A percentile compares a stretch with the other conserved stretches of the same genome.
Evolutionary conservation across 164 flowering plant genomes (phyloP).

Genomic region (Liquidambar formosana): DNA sequence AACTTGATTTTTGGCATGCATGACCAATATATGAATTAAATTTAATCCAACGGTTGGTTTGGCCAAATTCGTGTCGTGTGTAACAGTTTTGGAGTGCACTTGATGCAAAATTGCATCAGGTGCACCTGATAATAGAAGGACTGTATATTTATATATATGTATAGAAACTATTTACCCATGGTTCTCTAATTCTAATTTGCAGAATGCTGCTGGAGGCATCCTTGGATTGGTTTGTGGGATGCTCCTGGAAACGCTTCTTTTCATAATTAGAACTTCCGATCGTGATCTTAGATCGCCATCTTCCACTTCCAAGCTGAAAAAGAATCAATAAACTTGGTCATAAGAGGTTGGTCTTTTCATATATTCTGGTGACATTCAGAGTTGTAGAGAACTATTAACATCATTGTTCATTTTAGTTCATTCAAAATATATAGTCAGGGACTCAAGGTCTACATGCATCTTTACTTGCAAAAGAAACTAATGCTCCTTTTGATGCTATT

Average conservation of each 20-base stretch:
- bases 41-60: too few relatives aligned
- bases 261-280: constrained; percentile 62
- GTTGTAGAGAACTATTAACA: neutral
- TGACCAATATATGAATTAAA: too few relatives aligned
- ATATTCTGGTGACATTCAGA: neutral
- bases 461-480: neutral
- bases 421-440: neutral
- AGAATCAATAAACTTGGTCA: constrained; percentile 41
- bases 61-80: too few relatives aligned
- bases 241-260: constrained; percentile 90
- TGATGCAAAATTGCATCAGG: too few relatives aligned
- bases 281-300: constrained; percentile 29
- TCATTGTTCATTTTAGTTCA: neutral
- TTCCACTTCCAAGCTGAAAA: constrained; percentile 50
- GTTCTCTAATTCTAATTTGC: constrained; percentile 14
- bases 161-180: too few relatives aligned
- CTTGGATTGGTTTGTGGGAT: constrained; percentile 75
- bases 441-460: neutral
- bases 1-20: too few relatives aligned
- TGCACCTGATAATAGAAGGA: too few relatives aligned
- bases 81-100: too few relatives aligned
- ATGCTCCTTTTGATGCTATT: neutral
- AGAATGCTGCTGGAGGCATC: constrained; percentile 95
- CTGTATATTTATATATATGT: too few relatives aligned
- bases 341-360: constrained; percentile 2